Percentiles rank a stretch among this genome's conserved stretches.
Evolutionary conservation across 2,329 filamentous ascomycete species (phyloP).

Genomic region (Epichloe uncinata): DNA sequence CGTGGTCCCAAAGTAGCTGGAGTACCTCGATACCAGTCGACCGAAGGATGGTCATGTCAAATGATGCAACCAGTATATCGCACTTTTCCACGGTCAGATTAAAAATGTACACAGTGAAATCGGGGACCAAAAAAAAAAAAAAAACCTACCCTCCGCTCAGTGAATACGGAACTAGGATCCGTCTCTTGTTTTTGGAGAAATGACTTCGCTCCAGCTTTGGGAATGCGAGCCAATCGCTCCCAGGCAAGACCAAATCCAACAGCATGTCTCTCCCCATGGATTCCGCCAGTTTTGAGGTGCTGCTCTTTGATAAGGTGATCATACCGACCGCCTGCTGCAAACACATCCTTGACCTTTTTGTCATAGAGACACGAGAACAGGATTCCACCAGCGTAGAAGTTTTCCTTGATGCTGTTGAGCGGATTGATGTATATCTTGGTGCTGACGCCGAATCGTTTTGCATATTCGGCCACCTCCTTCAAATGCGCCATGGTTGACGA

Average conservation of each 20-base stretch:
- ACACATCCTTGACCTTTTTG: constrained; percentile 68
- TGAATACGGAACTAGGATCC: constrained; percentile 47
- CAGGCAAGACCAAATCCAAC: constrained; percentile 88
- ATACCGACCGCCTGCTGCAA: constrained; percentile 88
- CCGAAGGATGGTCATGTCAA: constrained; percentile 63
- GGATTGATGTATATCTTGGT: constrained; percentile 76
- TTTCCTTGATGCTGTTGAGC: constrained; percentile 78
- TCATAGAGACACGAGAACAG: constrained; percentile 88
- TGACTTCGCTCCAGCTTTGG: constrained; percentile 38
- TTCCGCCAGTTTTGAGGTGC: constrained; percentile 52
- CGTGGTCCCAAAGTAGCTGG: constrained; percentile 65
- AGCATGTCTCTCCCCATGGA: constrained; percentile 57
- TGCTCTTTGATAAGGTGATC: constrained; percentile 81
- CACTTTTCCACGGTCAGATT: constrained; percentile 35
- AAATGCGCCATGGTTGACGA: constrained; percentile 69
- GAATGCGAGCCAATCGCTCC: constrained; percentile 63
- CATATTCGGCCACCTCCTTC: constrained; percentile 62
- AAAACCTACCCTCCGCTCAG: constrained; percentile 44
- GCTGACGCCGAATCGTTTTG: constrained; percentile 59
- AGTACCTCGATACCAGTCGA: constrained; percentile 66
- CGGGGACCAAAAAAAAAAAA: neutral
- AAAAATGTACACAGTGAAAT: neutral
- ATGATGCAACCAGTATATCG: constrained; percentile 81
- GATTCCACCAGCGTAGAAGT: constrained; percentile 74
- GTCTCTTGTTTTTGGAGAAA: constrained; percentile 60